Percentiles rank a stretch among this genome's conserved stretches.
These are phyloP conservation scores for Thermochaetoides thermophila DNA, from an alignment of 495 filamentous ascomycete genomes.

Conservation along the genomic window DNA sequence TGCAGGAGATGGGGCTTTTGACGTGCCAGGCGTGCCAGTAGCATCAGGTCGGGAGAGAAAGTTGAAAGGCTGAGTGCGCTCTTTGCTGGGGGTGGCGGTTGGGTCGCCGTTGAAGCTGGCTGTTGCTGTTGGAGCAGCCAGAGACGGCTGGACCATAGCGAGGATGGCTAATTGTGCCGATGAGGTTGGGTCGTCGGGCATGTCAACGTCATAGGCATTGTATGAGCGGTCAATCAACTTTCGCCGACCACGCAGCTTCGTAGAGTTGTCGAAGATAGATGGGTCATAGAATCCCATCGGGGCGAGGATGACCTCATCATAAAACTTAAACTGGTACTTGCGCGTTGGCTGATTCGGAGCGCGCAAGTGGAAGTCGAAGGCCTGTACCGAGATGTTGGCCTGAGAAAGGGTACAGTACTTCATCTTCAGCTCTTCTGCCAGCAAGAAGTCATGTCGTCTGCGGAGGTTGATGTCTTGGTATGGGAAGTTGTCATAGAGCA, in stretches of 20 bases:
- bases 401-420: slow-evolving; percentile 80
- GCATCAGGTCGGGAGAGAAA: slow-evolving; percentile 41
- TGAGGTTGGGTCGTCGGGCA: slow-evolving; percentile 78
- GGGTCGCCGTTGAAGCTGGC: slow-evolving; percentile 24
- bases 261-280: slow-evolving; percentile 61
- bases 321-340: slow-evolving; percentile 87
- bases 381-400: slow-evolving; percentile 63
- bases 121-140: slow-evolving; percentile 18
- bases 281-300: slow-evolving; percentile 86
- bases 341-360: slow-evolving; percentile 74
- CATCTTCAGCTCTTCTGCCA: slow-evolving; percentile 89
- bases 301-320: slow-evolving; percentile 83
- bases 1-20: slow-evolving; percentile 70
- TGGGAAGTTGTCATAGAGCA: slow-evolving; percentile 87
- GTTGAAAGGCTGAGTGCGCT: slow-evolving; percentile 36
- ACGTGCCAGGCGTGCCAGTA: slow-evolving; percentile 65
- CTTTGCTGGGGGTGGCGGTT: slow-evolving; percentile 36
- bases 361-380: slow-evolving; percentile 76
- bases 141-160: slow-evolving; percentile 47
- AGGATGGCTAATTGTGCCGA: slow-evolving; percentile 71
- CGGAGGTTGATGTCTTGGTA: slow-evolving; percentile 86
- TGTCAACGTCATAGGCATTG: slow-evolving; percentile 76
- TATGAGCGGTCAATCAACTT: slow-evolving; percentile 70
- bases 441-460: slow-evolving; percentile 77
- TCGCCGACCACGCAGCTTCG: slow-evolving; percentile 63